Evolutionary conservation across 345 rosid species (phyloP), one percentile per base, ranked within the genome.

Genomic region (Citrus glauca): DNA sequence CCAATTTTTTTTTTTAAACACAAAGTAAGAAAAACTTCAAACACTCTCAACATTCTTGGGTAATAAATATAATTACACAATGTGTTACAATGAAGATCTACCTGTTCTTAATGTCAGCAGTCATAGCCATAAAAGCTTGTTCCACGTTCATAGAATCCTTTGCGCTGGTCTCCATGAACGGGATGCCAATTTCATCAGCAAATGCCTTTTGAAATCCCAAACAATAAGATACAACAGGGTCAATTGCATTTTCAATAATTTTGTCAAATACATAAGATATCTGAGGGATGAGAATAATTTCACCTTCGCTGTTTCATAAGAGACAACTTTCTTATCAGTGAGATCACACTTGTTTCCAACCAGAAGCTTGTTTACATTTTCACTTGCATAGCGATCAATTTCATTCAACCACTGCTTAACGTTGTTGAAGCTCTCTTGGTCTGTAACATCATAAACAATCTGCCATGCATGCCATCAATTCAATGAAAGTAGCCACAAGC

Each of bases 371-470:
- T 89, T 92, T 66, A 92, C 97, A 83, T 82, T 89, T 80, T 92
- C 94, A 81, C 92, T 88, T 1, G 94, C 97, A 55, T 90, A 90
- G 35, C 97, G 94, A 62, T 88, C 91, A 14, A 92, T 92, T 88
- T 90, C 97, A 77, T 80, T 92, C 50, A 90, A 81, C 94, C 97
- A 92, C 80, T 88, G 94, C 77, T 90, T 90, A 56, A 90, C 94
- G 30, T 92, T 92, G 89, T 88, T 88, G 88, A 92, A 92, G 80
- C 96, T 92, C 82, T 90, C 93, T 78, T 87, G 91, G 81, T 90
- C 97, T 9, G 97, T 92, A 66, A 92, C 97, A 82, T 90, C 93
- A 83, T 92, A 92, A 66, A 91, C 93, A 71, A 92, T 87, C 97
- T 92, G 88, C 69, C 48, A 73, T 27, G 59, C 17, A 28, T 27